A percentile compares a stretch with the other conserved stretches of the same genome.
Evolutionary conservation across 2,329 filamentous ascomycete species (phyloP).

Genomic region (Penicillium sp.): DNA sequence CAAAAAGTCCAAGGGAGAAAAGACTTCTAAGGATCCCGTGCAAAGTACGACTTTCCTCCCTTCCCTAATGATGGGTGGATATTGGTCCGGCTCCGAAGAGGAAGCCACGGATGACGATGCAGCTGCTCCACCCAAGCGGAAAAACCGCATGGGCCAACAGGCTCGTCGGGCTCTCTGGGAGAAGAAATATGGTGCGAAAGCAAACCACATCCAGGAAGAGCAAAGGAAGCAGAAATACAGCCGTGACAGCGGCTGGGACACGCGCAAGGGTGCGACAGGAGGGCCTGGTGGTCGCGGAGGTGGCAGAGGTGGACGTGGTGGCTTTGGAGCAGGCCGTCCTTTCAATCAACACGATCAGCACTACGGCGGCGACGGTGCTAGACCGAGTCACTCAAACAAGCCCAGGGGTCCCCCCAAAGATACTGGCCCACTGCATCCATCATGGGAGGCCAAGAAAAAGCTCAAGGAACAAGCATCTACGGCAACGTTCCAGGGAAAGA

Average conservation of each 20-base stretch:
- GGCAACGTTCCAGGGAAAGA: conserved; percentile 54
- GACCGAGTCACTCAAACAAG: conserved; percentile 16
- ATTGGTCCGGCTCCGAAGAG: conserved; percentile 57
- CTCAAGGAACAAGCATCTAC: conserved; percentile 48
- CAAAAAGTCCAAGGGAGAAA: conserved; percentile 22
- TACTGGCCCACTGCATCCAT: conserved; percentile 54
- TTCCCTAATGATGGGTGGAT: conserved; percentile 55
- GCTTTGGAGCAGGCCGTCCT: conserved; percentile 12
- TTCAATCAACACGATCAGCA: conserved; percentile 7
- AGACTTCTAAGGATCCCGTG: conserved; percentile 15
- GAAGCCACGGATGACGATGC: conserved; percentile 46
- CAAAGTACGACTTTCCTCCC: conserved; percentile 53
- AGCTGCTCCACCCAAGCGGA: conserved; percentile 38
- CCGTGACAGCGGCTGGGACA: conserved; percentile 54
- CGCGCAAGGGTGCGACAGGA: conserved; percentile 50
- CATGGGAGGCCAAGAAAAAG: conserved; percentile 58
- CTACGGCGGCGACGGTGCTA: conserved; percentile 12
- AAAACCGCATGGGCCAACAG: conserved; percentile 59
- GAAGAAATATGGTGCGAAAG: conserved; percentile 54
- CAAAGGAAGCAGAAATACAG: conserved; percentile 26
- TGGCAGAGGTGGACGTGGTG: conserved; percentile 19
- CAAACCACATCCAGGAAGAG: conserved; percentile 52
- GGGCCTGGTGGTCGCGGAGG: conserved; percentile 20
- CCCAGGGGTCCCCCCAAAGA: conserved; percentile 31
- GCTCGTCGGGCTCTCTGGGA: conserved; percentile 57